Evolutionary conservation across 495 filamentous ascomycete genomes (phyloP), one percentile per base, ranked within the genome.

Genomic region (Talaromyces wortmannii): DNA sequence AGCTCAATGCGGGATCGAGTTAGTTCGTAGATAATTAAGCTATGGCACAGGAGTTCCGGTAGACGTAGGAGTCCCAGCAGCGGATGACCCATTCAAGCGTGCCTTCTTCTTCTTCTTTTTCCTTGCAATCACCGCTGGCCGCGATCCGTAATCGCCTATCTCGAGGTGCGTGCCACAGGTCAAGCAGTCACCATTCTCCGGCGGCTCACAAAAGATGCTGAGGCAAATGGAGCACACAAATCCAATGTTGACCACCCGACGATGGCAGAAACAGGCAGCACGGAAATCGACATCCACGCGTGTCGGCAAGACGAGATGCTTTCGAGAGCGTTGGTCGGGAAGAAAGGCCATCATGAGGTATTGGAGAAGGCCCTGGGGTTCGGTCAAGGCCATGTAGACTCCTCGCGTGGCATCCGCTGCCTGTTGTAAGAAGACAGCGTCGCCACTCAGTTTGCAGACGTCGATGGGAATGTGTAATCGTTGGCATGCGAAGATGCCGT

Each of bases 311-410:
- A 95, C 77, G 33, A 97, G 66, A 52, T 82, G 74, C 36, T 70
- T 66, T 3, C 90, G 78, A 32, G 82, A 83, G 5, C 80, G 78
- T 58, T 85, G 83, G 64, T 94, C 89, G 3, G 89, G 81, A 29
- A 96, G 74, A 60, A 95, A 95, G n/a, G 84, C 91, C 79, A 95
- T 90, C 90, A 97, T 95, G 15, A 98, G 76, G 60, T 96, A 96
- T 56, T 95, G 89, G 18, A 98, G 72, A 7, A 98, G 66, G 0
- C 87, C 91, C 2, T 68, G 59, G 18, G 88, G 87, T 52, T 78
- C 73, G 18, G 80, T 63, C 6, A 89, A 76, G 29, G 84, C 76
- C 72, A 96, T 87, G 64, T 95, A 97, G 23, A 91, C 86, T 11
- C 95, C 94, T 50, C 81, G 76, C 0, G 94, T 97, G 17, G 95